These are phyloP conservation scores for Colletotrichum spaethianum DNA, from an alignment of 2,329 filamentous ascomycete species.

Conservation along the genomic window DNA sequence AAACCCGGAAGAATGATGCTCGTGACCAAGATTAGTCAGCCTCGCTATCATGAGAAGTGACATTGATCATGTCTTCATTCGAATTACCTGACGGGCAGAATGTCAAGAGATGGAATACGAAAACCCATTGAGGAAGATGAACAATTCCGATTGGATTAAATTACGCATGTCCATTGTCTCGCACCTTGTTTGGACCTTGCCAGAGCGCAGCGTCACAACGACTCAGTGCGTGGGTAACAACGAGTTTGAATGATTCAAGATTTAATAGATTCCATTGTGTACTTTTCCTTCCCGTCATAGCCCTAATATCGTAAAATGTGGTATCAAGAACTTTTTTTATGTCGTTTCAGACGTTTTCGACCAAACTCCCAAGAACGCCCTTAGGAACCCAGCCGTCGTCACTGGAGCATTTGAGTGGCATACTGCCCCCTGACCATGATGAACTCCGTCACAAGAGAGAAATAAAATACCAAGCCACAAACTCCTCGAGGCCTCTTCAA, in stretches of 20 bases:
- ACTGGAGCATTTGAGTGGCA: background rate
- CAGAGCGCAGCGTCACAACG: background rate
- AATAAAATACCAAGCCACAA: background rate
- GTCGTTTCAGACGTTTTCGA: conserved; percentile 34
- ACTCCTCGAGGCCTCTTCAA: background rate
- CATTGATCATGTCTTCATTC: background rate
- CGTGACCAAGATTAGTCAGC: background rate
- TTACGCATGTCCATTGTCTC: background rate
- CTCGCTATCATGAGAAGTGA: background rate
- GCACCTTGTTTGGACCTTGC: background rate
- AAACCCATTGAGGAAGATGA: background rate
- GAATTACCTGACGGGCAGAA: background rate
- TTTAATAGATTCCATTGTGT: background rate
- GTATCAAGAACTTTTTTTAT: conserved; percentile 40
- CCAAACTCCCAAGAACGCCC: background rate
- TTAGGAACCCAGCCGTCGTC: background rate
- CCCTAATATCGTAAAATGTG: conserved; percentile 1
- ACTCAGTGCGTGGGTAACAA: too few relatives aligned
- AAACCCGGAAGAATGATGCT: background rate
- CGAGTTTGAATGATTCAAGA: background rate
- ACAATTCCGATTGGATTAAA: background rate
- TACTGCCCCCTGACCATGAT: background rate
- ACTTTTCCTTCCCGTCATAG: conserved; percentile 1
- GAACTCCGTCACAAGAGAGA: conserved; percentile 6
- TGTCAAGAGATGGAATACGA: background rate